Evolutionary conservation across 2,329 filamentous ascomycete genomes (phyloP).

Genomic region (Lasiodiplodia theobromae): DNA sequence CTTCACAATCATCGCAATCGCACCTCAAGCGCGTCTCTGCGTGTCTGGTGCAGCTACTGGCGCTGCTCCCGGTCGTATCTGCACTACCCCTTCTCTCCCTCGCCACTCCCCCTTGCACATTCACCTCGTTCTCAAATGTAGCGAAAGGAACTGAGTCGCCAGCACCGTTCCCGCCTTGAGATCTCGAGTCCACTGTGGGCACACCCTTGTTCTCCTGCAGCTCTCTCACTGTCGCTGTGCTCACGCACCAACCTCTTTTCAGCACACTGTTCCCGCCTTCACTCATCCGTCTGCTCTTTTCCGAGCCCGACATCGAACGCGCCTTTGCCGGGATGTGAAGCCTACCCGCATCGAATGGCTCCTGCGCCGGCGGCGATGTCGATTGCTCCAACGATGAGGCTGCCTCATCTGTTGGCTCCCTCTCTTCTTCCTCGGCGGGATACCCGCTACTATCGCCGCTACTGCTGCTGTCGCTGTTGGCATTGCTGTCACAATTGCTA

Average conservation of each 20-base stretch:
- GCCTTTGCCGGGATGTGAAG: conserved; percentile 10
- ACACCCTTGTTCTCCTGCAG: background rate
- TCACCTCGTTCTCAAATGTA: background rate
- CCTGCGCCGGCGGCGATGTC: background rate
- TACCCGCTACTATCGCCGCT: background rate
- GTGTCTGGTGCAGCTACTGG: background rate
- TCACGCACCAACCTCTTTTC: background rate
- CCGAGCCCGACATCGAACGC: background rate
- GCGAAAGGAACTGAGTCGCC: background rate
- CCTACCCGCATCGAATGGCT: conserved; percentile 7
- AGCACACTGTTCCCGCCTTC: background rate
- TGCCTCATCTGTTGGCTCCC: background rate
- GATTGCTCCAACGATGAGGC: background rate
- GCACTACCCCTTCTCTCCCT: background rate
- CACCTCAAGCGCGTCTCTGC: conserved; percentile 19
- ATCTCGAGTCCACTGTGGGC: too few species aligned
- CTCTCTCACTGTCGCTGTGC: background rate
- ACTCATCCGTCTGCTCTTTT: background rate
- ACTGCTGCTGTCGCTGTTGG: background rate
- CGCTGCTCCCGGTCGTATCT: background rate
- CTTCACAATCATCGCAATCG: conserved; percentile 20
- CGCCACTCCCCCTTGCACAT: background rate
- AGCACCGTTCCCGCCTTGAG: background rate
- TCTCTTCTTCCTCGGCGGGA: background rate
- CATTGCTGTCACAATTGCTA: background rate